Base-by-base conservation (phyloP, 2,329 filamentous ascomycete genomes). In the Didymellaceae sp. region DNA sequence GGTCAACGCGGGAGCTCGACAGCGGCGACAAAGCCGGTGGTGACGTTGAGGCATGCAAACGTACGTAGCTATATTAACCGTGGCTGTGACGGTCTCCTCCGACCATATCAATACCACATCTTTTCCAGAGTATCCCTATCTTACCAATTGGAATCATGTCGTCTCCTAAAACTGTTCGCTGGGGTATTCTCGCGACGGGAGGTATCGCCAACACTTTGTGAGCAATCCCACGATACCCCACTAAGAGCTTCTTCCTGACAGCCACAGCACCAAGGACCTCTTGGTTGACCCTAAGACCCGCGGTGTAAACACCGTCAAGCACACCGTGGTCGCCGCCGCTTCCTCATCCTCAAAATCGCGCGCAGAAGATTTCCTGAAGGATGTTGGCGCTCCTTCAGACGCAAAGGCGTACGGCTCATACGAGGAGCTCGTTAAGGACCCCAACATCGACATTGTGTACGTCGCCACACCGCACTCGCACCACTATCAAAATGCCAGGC, bases 401-500 rank as follows among this genome's bases (percentile, higher is more conserved):
- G 87, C 88, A 49, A 84, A 84, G 62, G 81, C 87, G 8, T 95
- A 96, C 69, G 89, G 88, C 52, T 90, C 87, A 9, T 96, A 96
- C 74, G 81, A 86, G 55, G 89, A 91, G 70, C 82, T 96, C 21
- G 90, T 93, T 20, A 82, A 83, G 41, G 90, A 96, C 70, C 78
- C 87, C 6, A 82, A 90, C 63, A 83, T 96, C 59, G 89, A 96
- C 72, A 89, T 95, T 62, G 76, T 96, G 75, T 96, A 96, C 74
- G 84, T 96, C 47, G 91, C 90, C 18, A 96, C 91, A 4, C 91
- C 91, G 13, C 91, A 96, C 77, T 92, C 89, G 63, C 91, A 96
- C 73, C 91, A 96, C 78, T 96, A 92, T 78, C 90, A 95, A 73
- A 93, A 96, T 75, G 83, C 85, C 57, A 90, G 91, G 84, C 82